Conservation (phyloP, 2,329 filamentous ascomycete species). For the Apiospora sp. region DNA sequence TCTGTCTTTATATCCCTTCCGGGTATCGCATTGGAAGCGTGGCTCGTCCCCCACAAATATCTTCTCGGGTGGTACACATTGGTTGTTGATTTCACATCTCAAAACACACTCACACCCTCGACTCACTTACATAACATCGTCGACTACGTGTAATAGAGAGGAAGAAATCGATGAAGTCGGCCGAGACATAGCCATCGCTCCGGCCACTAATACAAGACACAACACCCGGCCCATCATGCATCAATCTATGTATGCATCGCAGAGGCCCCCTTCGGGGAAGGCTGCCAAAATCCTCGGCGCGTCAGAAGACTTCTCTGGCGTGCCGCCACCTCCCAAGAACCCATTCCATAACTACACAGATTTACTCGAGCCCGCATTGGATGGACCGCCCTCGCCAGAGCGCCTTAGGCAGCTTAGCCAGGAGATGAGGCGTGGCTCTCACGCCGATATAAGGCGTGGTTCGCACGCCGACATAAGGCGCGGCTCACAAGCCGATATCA, state of each 20-base stretch:
- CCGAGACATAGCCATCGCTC: constrained; percentile 16
- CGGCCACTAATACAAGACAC: constrained; percentile 6
- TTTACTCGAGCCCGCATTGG: constrained; percentile 64
- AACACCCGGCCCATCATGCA: constrained; percentile 30
- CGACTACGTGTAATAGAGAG: constrained; percentile 36
- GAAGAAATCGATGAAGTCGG: constrained; percentile 29
- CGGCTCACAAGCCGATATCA: constrained; percentile 57
- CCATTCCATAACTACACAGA: constrained; percentile 43
- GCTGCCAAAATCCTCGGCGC: constrained; percentile 32
- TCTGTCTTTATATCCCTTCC: constrained; percentile 33
- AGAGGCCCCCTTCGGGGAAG: constrained; percentile 36
- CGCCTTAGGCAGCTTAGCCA: constrained; percentile 63
- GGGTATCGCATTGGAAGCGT: constrained; percentile 32
- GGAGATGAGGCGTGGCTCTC: constrained; percentile 26
- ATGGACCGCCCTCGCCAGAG: constrained; percentile 68
- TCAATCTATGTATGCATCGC: constrained; percentile 34
- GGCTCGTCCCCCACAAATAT: constrained; percentile 37
- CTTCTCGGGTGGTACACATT: constrained; percentile 35
- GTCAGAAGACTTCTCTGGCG: constrained; percentile 31
- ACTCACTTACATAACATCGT: constrained; percentile 23
- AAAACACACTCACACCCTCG: constrained; percentile 29
- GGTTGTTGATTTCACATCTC: constrained; percentile 31
- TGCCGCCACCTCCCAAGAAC: constrained; percentile 27
- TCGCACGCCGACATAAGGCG: constrained; percentile 49
- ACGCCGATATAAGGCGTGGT: constrained; percentile 49